Base-by-base conservation (phyloP, 192 early-diverging fungal species). In the Rhizoclosmatium globosum region DNA sequence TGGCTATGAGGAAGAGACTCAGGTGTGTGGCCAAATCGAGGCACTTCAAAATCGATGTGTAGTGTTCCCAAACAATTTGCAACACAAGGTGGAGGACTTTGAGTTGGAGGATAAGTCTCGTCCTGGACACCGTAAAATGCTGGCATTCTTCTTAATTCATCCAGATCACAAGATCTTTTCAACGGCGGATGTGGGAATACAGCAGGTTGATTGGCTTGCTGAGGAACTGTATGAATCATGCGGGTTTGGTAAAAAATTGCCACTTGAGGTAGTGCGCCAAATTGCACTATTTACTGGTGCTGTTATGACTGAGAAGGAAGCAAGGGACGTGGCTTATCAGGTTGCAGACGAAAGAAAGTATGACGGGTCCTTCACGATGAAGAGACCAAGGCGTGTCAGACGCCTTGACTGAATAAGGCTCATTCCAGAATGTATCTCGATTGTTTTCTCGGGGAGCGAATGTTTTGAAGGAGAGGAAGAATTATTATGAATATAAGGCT, bases 71-170 rank as follows among this genome's bases (percentile, higher is more conserved):
- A 95, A 95, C 82, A 72, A 82, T 21, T 88, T 87, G 69, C 94
- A 94, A 82, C 93, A 95, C 81, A 71, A 85, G 38, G 89, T 94
- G 2, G 83, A 86, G 7, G 83, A 86, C 0, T 93, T 95, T 74
- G 71, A 80, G 64, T 84, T 94, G 23, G 78, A 65, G 4, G 91
- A 94, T 58, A 81, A 79, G 46, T 85, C 87, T 46, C 88, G 88
- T 48, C 87, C 89, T 0, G 94, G 94, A 0, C 83, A 87, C 53
- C 87, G 92, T 80, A 91, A 91, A 77, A 92, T 93, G 48, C 71
- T 95, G 2, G 83, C 81, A 6, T 93, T 94, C 62, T 93, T 93
- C 85, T 84, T 94, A 47, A 86, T 95, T 1, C 84, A 95, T 57
- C 94, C 94, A 39, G 48, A 53, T 69, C 38, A 21, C 47, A 38